phyloP scores from a whole-genome alignment of 176 grass and related monocot genomes.

The Bothriochloa decipiens region DNA sequence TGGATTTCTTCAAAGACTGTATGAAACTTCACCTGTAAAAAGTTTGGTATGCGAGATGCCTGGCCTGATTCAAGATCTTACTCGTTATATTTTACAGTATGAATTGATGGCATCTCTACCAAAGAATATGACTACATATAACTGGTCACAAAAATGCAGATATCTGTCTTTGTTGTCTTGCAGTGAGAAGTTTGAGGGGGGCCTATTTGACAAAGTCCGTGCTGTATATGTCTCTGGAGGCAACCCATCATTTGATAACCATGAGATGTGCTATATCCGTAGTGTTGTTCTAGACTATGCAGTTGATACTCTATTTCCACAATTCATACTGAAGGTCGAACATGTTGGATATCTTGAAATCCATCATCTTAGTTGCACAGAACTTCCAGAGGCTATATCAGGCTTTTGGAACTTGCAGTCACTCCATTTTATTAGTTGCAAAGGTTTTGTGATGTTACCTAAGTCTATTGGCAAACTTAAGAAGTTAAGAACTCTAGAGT shows the following conservation, averaged over 20 bases:
- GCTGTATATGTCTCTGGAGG: background rate
- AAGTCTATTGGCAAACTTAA: background rate
- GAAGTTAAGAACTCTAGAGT: conserved; percentile 24
- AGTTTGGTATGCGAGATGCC: background rate
- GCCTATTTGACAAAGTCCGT: background rate
- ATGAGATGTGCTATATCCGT: background rate
- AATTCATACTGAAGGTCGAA: background rate
- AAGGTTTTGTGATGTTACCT: background rate
- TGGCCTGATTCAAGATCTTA: conserved; percentile 14
- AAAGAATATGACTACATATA: background rate
- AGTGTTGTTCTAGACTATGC: background rate
- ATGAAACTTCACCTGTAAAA: background rate
- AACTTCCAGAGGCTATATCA: conserved; percentile 6
- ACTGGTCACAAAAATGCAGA: background rate
- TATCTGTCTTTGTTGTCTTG: background rate
- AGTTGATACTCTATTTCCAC: background rate
- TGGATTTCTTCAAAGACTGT: background rate
- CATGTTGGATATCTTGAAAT: conserved; percentile 29
- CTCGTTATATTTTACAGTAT: background rate
- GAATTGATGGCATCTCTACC: background rate
- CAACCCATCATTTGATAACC: background rate
- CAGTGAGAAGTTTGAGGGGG: background rate
- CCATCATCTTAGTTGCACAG: background rate
- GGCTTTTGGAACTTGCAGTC: conserved; percentile 19
- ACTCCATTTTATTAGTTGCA: background rate